phyloP scores from a whole-genome alignment of 75 land plant genomes.

The Chamaecyparis obtusa region DNA sequence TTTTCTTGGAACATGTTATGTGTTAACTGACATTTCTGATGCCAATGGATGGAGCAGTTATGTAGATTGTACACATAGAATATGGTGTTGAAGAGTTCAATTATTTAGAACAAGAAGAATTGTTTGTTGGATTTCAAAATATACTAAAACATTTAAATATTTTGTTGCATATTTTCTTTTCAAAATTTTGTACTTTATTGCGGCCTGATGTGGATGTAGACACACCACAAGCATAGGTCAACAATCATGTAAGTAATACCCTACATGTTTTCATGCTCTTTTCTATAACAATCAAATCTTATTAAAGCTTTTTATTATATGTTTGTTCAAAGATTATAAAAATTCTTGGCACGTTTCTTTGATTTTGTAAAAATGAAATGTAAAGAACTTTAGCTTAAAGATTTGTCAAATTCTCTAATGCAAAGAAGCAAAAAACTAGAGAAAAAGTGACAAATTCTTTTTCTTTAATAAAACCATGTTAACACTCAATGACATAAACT shows the following conservation, averaged over 20 bases:
- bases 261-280: too few relatives aligned
- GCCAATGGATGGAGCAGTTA: too few relatives aligned
- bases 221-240: background rate
- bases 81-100: background rate
- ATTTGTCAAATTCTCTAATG: background rate
- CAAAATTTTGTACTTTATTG: background rate
- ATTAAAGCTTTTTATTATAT: too few relatives aligned
- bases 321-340: too few relatives aligned
- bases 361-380: background rate
- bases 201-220: background rate
- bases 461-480: conserved; percentile 82
- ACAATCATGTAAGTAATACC: background rate
- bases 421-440: background rate
- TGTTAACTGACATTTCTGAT: too few relatives aligned
- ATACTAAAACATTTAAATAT: background rate
- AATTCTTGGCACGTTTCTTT: background rate
- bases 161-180: background rate
- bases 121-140: background rate
- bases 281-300: too few relatives aligned
- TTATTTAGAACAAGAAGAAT: background rate
- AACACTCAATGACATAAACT: too few relatives aligned
- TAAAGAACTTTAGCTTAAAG: background rate
- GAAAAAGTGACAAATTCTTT: conserved; percentile 70
- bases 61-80: background rate
- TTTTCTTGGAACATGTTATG: too few relatives aligned